These are phyloP conservation scores for Sclerospora graminicola DNA, from an alignment of 352 stramenopile genomes.

Conservation along the genomic window DNA sequence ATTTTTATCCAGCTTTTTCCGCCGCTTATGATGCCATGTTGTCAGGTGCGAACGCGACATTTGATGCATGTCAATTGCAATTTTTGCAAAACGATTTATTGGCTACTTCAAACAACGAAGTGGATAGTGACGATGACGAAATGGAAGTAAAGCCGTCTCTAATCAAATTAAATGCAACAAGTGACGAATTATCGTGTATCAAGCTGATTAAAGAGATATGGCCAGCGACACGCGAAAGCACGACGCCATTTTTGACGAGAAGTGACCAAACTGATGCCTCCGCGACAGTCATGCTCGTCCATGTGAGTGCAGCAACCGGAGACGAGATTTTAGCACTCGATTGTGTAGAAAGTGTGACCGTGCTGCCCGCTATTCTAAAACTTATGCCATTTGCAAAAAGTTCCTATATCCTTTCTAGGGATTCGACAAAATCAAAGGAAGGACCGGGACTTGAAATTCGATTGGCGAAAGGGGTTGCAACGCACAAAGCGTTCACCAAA, in stretches of 20 bases:
- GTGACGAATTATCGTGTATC: conserved; percentile 36
- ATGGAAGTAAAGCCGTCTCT: conserved; percentile 42
- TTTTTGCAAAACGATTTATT: conserved; percentile 53
- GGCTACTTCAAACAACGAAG: conserved; percentile 20
- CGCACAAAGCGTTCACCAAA: conserved; percentile 11
- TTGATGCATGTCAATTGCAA: conserved; percentile 55
- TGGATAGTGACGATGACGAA: conserved; percentile 12
- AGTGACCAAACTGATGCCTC: conserved; percentile 33
- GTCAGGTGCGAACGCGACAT: conserved; percentile 31
- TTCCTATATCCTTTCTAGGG: conserved; percentile 25
- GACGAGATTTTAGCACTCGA: conserved; percentile 35
- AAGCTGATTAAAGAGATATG: conserved; percentile 32
- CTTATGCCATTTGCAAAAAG: conserved; percentile 63
- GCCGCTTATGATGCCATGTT: conserved; percentile 56
- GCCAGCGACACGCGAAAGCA: conserved; percentile 27
- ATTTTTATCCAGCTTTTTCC: conserved; percentile 49
- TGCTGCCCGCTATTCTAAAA: conserved; percentile 54
- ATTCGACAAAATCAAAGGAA: conserved; percentile 14
- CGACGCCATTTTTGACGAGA: conserved; percentile 61
- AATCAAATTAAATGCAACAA: conserved; percentile 32
- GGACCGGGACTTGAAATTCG: conserved; percentile 35
- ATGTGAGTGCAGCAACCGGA: conserved; percentile 31
- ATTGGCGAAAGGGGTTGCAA: conserved; percentile 31
- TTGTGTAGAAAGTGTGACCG: conserved; percentile 41
- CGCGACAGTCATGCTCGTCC: conserved; percentile 47